Conservation (phyloP, 225 moss, liverwort and hornwort species). For the Takakia lepidozioides region DNA sequence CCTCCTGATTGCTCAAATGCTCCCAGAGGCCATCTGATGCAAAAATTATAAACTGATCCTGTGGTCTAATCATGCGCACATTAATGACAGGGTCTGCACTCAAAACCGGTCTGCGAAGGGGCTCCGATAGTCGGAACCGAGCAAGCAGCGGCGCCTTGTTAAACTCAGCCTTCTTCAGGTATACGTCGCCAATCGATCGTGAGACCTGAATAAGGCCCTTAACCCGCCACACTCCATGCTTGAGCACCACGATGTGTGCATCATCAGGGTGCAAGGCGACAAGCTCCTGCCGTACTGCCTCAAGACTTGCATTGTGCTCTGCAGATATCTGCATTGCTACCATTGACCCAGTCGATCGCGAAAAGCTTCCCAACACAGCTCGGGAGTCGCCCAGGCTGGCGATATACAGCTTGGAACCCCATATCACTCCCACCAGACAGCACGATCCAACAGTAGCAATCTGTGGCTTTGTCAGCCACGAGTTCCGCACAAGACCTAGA, state of each 20-base stretch:
- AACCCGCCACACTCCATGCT: conserved; percentile 95
- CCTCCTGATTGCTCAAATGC: conserved; percentile 88
- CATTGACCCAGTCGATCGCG: conserved; percentile 34
- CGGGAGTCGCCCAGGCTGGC: conserved; percentile 93
- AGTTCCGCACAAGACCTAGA: conserved; percentile 46
- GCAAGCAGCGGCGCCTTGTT: conserved; percentile 74
- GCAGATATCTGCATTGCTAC: conserved; percentile 61
- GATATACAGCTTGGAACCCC: conserved; percentile 67
- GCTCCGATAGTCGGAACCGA: conserved; percentile 82
- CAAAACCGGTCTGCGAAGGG: conserved; percentile 82
- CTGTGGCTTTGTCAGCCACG: conserved; percentile 79
- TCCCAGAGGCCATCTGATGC: conserved; percentile 99
- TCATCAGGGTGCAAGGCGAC: conserved; percentile 78
- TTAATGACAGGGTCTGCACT: conserved; percentile 76
- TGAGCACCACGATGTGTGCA: conserved; percentile 87
- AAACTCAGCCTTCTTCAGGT: conserved; percentile 83
- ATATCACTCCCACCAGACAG: conserved; percentile 72
- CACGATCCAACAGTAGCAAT: conserved; percentile 95
- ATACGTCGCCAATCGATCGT: conserved; percentile 88
- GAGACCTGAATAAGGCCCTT: conserved; percentile 98
- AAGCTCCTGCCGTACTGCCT: conserved; percentile 75
- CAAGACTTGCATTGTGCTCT: conserved; percentile 94
- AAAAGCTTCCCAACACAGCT: conserved; percentile 75
- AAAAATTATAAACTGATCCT: conserved; percentile 87
- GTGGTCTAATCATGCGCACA: conserved; percentile 38